Evolutionary conservation across 768 basidiomycete genomes (phyloP), one percentile per base, ranked within the genome.

Genomic region (Panaeolus cyanescens): DNA sequence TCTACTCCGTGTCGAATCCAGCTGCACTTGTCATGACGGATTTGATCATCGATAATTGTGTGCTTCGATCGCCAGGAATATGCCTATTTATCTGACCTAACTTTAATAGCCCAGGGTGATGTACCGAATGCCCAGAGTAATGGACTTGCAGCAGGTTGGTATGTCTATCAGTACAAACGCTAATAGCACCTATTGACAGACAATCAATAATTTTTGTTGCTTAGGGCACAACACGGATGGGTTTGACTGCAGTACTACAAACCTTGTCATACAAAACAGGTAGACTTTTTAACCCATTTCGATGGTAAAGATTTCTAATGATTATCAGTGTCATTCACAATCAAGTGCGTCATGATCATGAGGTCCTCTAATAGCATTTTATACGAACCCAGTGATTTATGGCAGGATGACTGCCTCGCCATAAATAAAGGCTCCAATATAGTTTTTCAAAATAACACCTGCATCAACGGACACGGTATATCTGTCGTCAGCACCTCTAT

Each of bases 401-500:
- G 12, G 32, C 25, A 73, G 80, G 86, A 90, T 60, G 88, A 90
- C 65, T 90, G 87, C 67, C 72, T 90, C 31, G 85, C 89, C 19
- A 78, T 80, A 54, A 79, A 79, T 60, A 72, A 68, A 57, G 79
- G 78, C 4, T 59, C 72, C 5, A 81, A 80, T 62, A 82, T 84
- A 53, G 37, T 73, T 31, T 78, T 89, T 73, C 72, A 74, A 59
- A 67, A 80, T 28, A 87, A 88, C 69, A 74, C 72, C 30, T 90
- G 89, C 72, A 71, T 74, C 3, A 78, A 79, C 20, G 88, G 89
- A 3, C 89, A 91, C 56, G 88, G 89, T 31, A 83, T 88, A 62
- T 87, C 85, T 4, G 78, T 89, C 30, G 88, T 89, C 20, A 57
- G 40, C 40, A 17, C 10, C 34, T 20, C 25, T 19, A 55, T 57